phyloP scores from a whole-genome alignment of 352 stramenopile species.

The Phytophthora meadii region DNA sequence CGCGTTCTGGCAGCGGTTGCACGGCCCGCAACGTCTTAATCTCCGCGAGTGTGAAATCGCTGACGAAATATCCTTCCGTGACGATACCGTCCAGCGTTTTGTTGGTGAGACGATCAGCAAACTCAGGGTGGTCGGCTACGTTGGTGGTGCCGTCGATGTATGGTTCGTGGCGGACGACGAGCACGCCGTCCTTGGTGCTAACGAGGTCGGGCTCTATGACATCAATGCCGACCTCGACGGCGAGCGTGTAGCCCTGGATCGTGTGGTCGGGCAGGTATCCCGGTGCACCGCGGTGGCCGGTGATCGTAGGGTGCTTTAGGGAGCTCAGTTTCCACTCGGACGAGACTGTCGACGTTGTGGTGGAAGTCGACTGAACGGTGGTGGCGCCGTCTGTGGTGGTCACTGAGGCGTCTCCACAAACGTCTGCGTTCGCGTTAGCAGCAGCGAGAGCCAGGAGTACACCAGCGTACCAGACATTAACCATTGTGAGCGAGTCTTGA shows the following conservation, averaged over 20 bases:
- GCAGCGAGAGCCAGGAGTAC: slow-evolving; percentile 36
- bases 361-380: slow-evolving; percentile 19
- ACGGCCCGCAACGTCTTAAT: slow-evolving; percentile 87
- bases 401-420: slow-evolving; percentile 40
- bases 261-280: slow-evolving; percentile 93
- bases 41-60: slow-evolving; percentile 92
- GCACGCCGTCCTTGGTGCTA: slow-evolving; percentile 80
- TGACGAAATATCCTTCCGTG: slow-evolving; percentile 85
- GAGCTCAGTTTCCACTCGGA: slow-evolving; percentile 29
- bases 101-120: slow-evolving; percentile 65
- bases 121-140: slow-evolving; percentile 78
- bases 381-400: slow-evolving; percentile 23
- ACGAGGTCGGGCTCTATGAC: slow-evolving; percentile 94
- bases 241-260: slow-evolving; percentile 88
- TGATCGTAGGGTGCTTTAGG: slow-evolving; percentile 62
- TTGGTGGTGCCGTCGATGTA: slow-evolving; percentile 93
- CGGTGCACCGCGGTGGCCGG: slow-evolving; percentile 87
- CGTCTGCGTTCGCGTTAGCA: slow-evolving; percentile 32
- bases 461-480: slow-evolving; percentile 47
- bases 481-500: slow-evolving; percentile 37
- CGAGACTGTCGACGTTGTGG: slow-evolving; percentile 20
- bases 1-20: slow-evolving; percentile 80
- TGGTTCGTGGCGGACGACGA: slow-evolving; percentile 88
- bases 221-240: slow-evolving; percentile 90
- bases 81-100: slow-evolving; percentile 64